Conservation (phyloP, 2,329 filamentous ascomycete species). For the Hymenoscyphus infarciens region DNA sequence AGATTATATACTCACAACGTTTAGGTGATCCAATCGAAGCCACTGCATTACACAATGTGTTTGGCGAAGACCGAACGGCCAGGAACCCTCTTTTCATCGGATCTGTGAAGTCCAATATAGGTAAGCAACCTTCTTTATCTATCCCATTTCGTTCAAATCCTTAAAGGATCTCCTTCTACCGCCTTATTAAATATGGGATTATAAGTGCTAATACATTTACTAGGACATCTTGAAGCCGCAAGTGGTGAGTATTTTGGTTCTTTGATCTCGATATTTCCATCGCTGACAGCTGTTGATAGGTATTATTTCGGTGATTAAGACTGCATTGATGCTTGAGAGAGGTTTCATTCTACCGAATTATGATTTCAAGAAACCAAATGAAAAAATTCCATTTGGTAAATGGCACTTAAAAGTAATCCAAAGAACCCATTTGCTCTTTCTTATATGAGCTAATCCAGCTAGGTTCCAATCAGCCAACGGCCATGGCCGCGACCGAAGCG, state of each 20-base stretch:
- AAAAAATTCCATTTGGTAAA: constrained; percentile 36
- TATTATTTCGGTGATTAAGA: constrained; percentile 31
- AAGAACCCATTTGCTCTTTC: no score
- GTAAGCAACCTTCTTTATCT: background rate
- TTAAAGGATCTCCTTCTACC: background rate
- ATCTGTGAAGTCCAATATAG: constrained; percentile 32
- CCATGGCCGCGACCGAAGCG: constrained; percentile 39
- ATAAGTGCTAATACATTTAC: background rate
- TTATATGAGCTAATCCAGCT: constrained; percentile 9
- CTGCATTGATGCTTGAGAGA: constrained; percentile 31
- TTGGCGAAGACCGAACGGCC: constrained; percentile 27
- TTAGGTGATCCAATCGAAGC: constrained; percentile 27
- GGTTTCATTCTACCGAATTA: constrained; percentile 32
- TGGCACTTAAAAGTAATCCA: constrained; percentile 38
- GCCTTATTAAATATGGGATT: background rate
- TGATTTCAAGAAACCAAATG: constrained; percentile 39
- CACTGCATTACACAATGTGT: constrained; percentile 26
- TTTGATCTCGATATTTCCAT: no score
- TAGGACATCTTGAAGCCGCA: constrained; percentile 29
- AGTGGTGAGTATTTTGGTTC: constrained; percentile 19
- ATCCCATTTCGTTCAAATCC: no score
- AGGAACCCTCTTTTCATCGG: constrained; percentile 26
- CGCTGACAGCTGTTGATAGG: constrained; percentile 14
- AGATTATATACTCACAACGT: background rate
- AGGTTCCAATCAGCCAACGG: constrained; percentile 33